A percentile compares a stretch with the other conserved stretches of the same genome.
phyloP scores from a whole-genome alignment of 1,284 basidiomycete species.

The Violaceomyces palustris region DNA sequence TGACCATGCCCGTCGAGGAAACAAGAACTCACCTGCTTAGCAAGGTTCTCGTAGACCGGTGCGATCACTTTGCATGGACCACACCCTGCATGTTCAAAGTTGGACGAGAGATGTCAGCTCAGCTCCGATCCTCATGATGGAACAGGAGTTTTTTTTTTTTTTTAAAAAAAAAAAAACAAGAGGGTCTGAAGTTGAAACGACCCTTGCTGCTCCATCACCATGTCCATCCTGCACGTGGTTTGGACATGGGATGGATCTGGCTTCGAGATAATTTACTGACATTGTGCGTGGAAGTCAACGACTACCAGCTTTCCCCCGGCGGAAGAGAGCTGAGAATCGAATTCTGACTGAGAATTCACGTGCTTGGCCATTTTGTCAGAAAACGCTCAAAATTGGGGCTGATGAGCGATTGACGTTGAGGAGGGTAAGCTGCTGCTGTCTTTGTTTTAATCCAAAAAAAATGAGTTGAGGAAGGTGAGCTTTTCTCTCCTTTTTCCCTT shows the following conservation, averaged over 20 bases:
- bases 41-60: conserved; percentile 20
- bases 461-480: too few species aligned
- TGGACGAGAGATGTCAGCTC: neutral
- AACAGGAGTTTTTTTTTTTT: neutral
- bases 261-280: conserved; percentile 9
- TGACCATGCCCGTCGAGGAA: too few species aligned
- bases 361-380: conserved; percentile 25
- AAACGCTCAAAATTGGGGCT: too few species aligned
- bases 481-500: too few species aligned
- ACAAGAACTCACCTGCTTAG: conserved; percentile 14
- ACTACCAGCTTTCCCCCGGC: conserved; percentile 28
- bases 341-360: conserved; percentile 17
- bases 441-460: too few species aligned
- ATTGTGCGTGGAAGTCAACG: conserved; percentile 30
- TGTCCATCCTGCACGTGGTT: too few species aligned
- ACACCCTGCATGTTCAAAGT: conserved; percentile 9
- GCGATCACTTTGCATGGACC: conserved; percentile 29
- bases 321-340: conserved; percentile 18
- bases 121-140: neutral
- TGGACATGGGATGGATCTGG: neutral
- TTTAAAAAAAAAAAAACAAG: neutral
- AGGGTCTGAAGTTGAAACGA: neutral
- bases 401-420: too few species aligned
- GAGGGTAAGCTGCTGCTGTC: too few species aligned
- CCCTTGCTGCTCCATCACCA: neutral